Percentiles rank a stretch among this genome's conserved stretches.
These are phyloP conservation scores for Prillingera fragicola DNA, from an alignment of 1,284 basidiomycete species.

Conservation along the genomic window DNA sequence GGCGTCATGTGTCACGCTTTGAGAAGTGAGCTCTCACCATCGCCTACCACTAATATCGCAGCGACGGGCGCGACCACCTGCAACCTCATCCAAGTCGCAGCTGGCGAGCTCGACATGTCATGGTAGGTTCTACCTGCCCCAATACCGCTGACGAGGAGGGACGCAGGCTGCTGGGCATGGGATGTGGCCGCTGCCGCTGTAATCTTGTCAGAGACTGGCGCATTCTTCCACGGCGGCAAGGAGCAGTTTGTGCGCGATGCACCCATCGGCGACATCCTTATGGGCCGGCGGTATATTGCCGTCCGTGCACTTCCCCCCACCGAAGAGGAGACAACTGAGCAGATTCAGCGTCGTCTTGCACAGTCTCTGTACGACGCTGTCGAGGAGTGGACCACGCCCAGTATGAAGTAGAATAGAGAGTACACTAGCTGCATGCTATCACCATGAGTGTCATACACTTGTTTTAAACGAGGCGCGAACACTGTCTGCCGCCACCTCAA, in stretches of 20 bases:
- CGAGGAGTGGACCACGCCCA: constrained; percentile 55
- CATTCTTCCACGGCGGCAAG: constrained; percentile 64
- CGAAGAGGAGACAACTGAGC: constrained; percentile 56
- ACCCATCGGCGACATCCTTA: constrained; percentile 60
- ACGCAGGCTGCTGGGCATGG: constrained; percentile 57
- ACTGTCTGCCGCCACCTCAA: too few relatives aligned
- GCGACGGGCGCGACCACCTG: constrained; percentile 71
- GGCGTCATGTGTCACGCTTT: constrained; percentile 83
- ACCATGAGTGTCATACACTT: too few relatives aligned
- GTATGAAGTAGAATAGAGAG: too few relatives aligned
- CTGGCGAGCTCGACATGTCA: constrained; percentile 69
- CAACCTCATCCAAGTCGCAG: constrained; percentile 73
- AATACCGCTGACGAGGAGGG: constrained; percentile 48
- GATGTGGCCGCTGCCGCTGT: constrained; percentile 84
- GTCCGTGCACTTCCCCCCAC: constrained; percentile 47
- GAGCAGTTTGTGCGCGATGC: constrained; percentile 53
- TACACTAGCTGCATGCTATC: too few relatives aligned
- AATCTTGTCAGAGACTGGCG: constrained; percentile 83
- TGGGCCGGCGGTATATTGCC: constrained; percentile 76
- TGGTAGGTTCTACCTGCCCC: constrained; percentile 58
- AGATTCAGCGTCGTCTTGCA: constrained; percentile 74
- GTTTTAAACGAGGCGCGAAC: too few relatives aligned
- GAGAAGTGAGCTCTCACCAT: constrained; percentile 52
- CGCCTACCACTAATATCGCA: constrained; percentile 3
- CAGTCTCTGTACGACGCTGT: constrained; percentile 76